Evolutionary conservation across 495 filamentous ascomycete genomes (phyloP), one percentile per base, ranked within the genome.

Genomic region (Aspergillus leporis): DNA sequence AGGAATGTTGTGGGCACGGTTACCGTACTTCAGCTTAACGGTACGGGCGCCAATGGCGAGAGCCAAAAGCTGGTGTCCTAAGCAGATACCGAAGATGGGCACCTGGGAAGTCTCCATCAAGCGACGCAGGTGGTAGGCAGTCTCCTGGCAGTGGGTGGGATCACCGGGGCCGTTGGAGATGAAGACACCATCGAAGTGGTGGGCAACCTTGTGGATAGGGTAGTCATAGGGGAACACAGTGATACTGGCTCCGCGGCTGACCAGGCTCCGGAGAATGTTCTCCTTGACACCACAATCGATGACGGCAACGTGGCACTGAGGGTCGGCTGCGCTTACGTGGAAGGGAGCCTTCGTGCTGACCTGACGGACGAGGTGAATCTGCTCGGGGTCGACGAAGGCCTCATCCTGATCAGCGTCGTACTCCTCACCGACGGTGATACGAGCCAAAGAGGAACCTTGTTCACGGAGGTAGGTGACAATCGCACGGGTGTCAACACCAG

Each of bases 211-310:
- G 83, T 97, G 92, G 74, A 98, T 93, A 54, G 92, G 92, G 78
- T 91, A 98, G 78, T 97, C 86, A 77, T 89, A 97, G 47, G 94
- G 94, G 78, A 98, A 95, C 55, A 89, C 88, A 22, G 95, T 98
- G 49, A 96, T 88, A 61, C 86, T 90, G 41, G 90, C 87, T 25
- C 93, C 94, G 32, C 94, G 90, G 73, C 79, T 81, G 61, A 98
- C 93, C 60, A 98, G 79, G 70, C 90, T 93, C 62, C 94, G 90
- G 51, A 98, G 85, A 71, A 98, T 98, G 80, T 98, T 98, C 83
- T 98, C 94, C 83, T 98, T 98, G 59, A 98, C 95, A 74, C 94
- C 94, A 71, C 94, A 98, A 77, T 98, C 94, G 72, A 98, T 87
- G 58, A 98, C 83, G 34, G 93, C 94, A 66, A 98, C 85, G 76